Evolutionary conservation across 345 rosid genomes (phyloP), one percentile per base, ranked within the genome.

Genomic region (Camelina sativa): DNA sequence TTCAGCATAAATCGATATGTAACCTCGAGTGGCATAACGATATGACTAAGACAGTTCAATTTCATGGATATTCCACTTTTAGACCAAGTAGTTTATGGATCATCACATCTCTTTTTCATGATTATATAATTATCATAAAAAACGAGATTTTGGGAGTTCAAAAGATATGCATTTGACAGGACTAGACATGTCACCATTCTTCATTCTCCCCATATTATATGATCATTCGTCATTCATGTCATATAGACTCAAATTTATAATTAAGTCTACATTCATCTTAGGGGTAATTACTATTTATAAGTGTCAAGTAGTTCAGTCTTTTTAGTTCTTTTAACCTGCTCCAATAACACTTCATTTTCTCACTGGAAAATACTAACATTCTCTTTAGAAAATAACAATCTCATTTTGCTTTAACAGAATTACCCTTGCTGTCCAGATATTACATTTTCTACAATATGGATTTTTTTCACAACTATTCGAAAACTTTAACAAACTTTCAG

Each of bases 151-250:
- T 56, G 60, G 30, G 34, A 53, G 44, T 4, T 20, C 48, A 20
- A 72, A 54, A 61, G 51, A 56, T 56, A 48, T 46, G 15, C n/a
- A 37, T 74, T 57, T 48, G 72, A 74, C 44, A 57, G 13, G 68
- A 67, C 68, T 67, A 51, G 28, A 67, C 47, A 59, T 52, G 47
- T 75, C 61, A 56, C 28, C 77, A 65, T 74, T 56, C 56, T 52
- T 28, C 43, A 52, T 40, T 4, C 30, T 72, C 32, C 19, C n/a
- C 59, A 61, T 25, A 7, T 37, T 30, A 30, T 28, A 28, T 32
- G 37, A 32, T 22, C 64, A 65, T 66, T 57, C 61, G 11, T 12
- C 37, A 62, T 41, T 41, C 53, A 11, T 20, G 15, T 6, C 23
- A 10, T 28, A 48, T 5, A 44, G 28, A 73, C 43, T 16, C 37